Base-by-base conservation (phyloP, 352 stramenopile species). In the Pythium angustatum region DNA sequence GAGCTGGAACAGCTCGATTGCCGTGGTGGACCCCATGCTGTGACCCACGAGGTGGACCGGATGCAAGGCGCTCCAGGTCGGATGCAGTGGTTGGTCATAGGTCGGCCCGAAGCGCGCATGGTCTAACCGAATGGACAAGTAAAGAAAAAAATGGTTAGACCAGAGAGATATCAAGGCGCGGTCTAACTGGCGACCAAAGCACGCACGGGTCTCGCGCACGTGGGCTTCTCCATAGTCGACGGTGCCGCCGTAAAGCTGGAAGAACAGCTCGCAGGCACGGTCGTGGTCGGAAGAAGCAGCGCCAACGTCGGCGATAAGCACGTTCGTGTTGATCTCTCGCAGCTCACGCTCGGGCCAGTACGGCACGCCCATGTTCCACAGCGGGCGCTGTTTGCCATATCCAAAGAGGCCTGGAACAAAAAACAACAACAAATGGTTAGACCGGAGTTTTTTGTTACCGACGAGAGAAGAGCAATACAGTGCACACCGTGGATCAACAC, bases 1-100 rank as follows among this genome's bases (percentile, higher is more conserved):
- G 62, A 89, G 54, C 69, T 93, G 83, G 43, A 90, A 91, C 50
- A 93, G 62, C 36, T 93, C 82, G 24, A 93, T 72, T 21, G 80
- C 78, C 7, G 82, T 90, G 22, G 81, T 88, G 14, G 72, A 64
- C 47, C 84, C 82, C 34, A 88, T 81, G 54, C 81, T 89, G 66
- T 90, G 83, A 9, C 79, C 83, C 6, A 90, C 49, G 12, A 92
- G 64, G 45, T 89, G 82, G 5, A 91, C 61, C 0, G 84, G 81
- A 12, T 86, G 73, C 2, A 66, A 41, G 9, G 71, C 69, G 66
- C 73, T 89, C 80, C 82, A 91, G 0, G 62, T 43, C 3, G 73
- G 76, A 59, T 85, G 62, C 50, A 77, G 41, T 0, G 69, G 22
- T 6, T 47, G 62, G 12, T 64, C 52, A 36, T 78, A 88, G 12